Evolutionary conservation across 2,329 filamentous ascomycete species (phyloP).

Genomic region (Aspergillus fijiensis): DNA sequence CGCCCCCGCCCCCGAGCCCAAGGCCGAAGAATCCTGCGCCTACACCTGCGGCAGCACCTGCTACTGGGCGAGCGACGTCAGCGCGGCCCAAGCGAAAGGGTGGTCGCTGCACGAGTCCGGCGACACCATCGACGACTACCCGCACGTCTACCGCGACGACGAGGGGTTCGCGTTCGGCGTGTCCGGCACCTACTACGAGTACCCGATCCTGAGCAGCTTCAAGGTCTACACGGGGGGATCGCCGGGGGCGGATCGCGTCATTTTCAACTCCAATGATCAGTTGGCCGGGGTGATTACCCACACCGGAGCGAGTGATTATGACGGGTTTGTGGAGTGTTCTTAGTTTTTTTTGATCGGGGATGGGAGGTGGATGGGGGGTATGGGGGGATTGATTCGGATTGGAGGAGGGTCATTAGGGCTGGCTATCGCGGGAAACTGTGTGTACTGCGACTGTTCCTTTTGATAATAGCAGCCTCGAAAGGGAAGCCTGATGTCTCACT

Average conservation of each 20-base stretch:
- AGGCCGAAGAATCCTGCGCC: slow-evolving; percentile 32
- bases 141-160: slow-evolving; percentile 61
- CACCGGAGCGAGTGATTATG: slow-evolving; percentile 63
- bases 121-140: slow-evolving; percentile 48
- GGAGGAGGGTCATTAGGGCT: background rate
- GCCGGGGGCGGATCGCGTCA: slow-evolving; percentile 66
- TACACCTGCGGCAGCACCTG: slow-evolving; percentile 55
- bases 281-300: slow-evolving; percentile 68
- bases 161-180: slow-evolving; percentile 63
- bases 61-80: slow-evolving; percentile 54
- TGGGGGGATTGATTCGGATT: background rate
- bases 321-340: slow-evolving; percentile 64
- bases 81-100: slow-evolving; percentile 52
- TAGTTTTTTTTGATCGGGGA: too few relatives aligned
- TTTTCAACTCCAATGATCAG: slow-evolving; percentile 58
- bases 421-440: too few relatives aligned
- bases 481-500: too few relatives aligned
- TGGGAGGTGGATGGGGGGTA: background rate
- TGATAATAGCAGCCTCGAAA: too few relatives aligned
- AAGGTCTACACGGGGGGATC: slow-evolving; percentile 58
- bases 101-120: slow-evolving; percentile 50
- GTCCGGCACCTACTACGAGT: slow-evolving; percentile 62
- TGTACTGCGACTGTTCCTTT: too few relatives aligned
- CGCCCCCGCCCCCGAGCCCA: background rate
- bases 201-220: slow-evolving; percentile 55